phyloP scores from a whole-genome alignment of 169 alveolate species.

The Eimeria acervulina region DNA sequence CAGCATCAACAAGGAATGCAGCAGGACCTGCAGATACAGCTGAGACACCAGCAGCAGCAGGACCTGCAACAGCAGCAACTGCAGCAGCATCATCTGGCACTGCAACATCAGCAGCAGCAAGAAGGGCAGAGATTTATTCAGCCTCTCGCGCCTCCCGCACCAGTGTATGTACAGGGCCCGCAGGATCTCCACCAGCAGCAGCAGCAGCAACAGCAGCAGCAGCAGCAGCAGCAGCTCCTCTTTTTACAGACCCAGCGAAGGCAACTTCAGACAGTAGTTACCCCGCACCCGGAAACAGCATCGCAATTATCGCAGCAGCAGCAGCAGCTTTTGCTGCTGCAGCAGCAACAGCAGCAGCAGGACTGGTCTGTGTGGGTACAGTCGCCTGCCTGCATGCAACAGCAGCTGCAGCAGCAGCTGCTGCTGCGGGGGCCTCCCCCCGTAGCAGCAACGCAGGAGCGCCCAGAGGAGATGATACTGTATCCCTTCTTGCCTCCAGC shows the following conservation, averaged over 20 bases:
- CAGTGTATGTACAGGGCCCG: neutral
- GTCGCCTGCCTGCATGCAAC: too few species aligned
- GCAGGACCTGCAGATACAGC: too few species aligned
- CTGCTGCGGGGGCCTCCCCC: neutral
- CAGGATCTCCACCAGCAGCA: conserved; percentile 36
- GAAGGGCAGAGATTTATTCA: neutral
- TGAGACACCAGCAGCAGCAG: neutral
- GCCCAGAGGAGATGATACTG: neutral
- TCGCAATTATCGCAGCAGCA: neutral
- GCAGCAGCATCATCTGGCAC: neutral
- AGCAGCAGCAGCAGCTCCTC: conserved; percentile 49
- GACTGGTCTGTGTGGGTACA: conserved; percentile 8
- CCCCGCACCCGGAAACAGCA: neutral
- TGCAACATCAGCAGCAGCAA: conserved; percentile 2
- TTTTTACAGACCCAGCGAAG: neutral
- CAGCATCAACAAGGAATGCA: too few species aligned
- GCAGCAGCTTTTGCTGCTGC: neutral
- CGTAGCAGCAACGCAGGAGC: neutral
- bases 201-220: conserved; percentile 62
- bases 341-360: conserved; percentile 48
- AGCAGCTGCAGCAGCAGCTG: too few species aligned
- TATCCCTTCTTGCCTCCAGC: neutral
- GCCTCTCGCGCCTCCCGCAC: neutral
- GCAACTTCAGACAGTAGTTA: neutral
- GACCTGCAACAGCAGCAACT: neutral